Conservation (phyloP, 352 stramenopile species). For the Pythium periplocum region DNA sequence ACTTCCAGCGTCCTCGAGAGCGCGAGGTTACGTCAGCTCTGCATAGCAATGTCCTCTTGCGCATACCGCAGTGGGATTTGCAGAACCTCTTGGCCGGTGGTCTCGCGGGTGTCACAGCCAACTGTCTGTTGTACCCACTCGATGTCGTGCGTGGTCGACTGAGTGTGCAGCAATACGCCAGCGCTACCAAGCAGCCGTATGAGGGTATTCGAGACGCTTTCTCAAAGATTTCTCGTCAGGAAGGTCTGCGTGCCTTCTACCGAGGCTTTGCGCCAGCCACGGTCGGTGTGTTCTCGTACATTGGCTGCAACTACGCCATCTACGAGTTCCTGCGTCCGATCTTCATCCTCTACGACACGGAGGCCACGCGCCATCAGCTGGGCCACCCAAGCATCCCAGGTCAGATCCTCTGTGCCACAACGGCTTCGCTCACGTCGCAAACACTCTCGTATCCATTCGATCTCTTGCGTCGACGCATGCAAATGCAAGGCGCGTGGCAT, state of each 20-base stretch:
- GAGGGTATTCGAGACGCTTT: slow-evolving; percentile 51
- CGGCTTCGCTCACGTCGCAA: slow-evolving; percentile 65
- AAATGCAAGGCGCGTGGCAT: slow-evolving; percentile 71
- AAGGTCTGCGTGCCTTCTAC: slow-evolving; percentile 64
- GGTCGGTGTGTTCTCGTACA: slow-evolving; percentile 77
- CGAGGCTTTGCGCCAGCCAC: slow-evolving; percentile 62
- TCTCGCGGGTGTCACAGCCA: slow-evolving; percentile 60
- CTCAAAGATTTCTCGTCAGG: slow-evolving; percentile 35
- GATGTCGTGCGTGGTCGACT: slow-evolving; percentile 73
- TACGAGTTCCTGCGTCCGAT: slow-evolving; percentile 81
- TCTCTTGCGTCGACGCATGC: slow-evolving; percentile 70
- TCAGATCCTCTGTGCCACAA: slow-evolving; percentile 74
- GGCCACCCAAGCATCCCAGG: slow-evolving; percentile 64
- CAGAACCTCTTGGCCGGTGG: slow-evolving; percentile 62
- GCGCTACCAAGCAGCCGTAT: slow-evolving; percentile 25
- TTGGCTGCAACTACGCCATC: slow-evolving; percentile 78
- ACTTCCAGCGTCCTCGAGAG: slow-evolving; percentile 2
- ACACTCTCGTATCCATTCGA: slow-evolving; percentile 79
- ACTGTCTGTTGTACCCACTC: slow-evolving; percentile 69
- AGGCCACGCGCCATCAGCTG: slow-evolving; percentile 39
- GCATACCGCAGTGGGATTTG: slow-evolving; percentile 24
- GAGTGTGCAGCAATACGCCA: slow-evolving; percentile 65
- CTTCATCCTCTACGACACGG: slow-evolving; percentile 71
- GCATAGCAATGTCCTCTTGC: no score
- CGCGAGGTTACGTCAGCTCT: slow-evolving; percentile 8